Conservation (phyloP, 768 basidiomycete genomes). For the Rhizopogon rudus region DNA sequence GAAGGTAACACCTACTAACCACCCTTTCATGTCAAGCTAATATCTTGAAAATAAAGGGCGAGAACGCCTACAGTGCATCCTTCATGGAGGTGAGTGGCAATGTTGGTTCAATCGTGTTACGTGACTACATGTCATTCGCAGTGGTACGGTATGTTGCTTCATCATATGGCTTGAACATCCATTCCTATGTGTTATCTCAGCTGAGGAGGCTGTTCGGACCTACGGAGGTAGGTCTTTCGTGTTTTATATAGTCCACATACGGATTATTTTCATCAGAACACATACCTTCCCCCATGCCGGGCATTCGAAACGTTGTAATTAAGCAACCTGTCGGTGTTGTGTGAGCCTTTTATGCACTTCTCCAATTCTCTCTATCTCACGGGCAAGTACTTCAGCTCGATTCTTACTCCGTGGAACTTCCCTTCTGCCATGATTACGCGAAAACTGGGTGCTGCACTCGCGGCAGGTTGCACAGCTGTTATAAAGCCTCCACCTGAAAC, state of each 20-base stretch:
- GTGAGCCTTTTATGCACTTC: conserved; percentile 20
- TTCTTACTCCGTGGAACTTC: conserved; percentile 89
- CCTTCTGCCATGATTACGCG: conserved; percentile 93
- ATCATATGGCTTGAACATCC: neutral
- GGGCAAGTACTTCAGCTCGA: conserved; percentile 43
- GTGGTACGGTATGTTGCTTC: conserved; percentile 69
- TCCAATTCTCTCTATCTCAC: conserved; percentile 1
- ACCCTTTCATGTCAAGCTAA: neutral
- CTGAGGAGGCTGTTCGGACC: conserved; percentile 87
- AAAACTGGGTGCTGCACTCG: conserved; percentile 85
- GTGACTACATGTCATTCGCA: conserved; percentile 23
- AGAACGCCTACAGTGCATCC: conserved; percentile 81
- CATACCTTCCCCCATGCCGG: conserved; percentile 69
- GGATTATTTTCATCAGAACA: conserved; percentile 46
- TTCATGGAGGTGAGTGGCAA: conserved; percentile 62
- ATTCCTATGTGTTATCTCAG: conserved; percentile 32
- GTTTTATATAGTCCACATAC: neutral
- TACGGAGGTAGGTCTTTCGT: conserved; percentile 64
- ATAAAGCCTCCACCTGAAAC: conserved; percentile 96
- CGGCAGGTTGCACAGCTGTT: conserved; percentile 94
- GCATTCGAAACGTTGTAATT: conserved; percentile 79
- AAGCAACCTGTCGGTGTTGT: conserved; percentile 83
- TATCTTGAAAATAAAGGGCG: conserved; percentile 43
- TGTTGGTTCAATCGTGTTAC: conserved; percentile 3
- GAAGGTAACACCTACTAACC: conserved; percentile 42